These are phyloP conservation scores for Penicillium herquei DNA, from an alignment of 495 filamentous ascomycete species.

Conservation along the genomic window DNA sequence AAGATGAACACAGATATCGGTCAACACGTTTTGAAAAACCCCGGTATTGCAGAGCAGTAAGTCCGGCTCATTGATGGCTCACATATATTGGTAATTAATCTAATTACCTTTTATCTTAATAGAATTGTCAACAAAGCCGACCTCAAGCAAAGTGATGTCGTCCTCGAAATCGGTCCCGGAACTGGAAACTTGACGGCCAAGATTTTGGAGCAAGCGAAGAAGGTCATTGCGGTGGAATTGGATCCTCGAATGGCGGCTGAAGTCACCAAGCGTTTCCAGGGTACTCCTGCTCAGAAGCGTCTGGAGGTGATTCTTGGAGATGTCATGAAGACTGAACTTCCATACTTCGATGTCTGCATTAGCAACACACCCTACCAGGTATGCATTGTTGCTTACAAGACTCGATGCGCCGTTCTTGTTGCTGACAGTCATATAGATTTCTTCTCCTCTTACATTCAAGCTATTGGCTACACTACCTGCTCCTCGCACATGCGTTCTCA, in stretches of 20 bases:
- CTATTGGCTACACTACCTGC: conserved; percentile 76
- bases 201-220: conserved; percentile 83
- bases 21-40: conserved; percentile 96
- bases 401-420: not conserved
- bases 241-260: conserved; percentile 97
- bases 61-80: not conserved
- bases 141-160: conserved; percentile 84
- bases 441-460: conserved; percentile 85
- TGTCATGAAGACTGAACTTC: conserved; percentile 86
- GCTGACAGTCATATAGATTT: conserved; percentile 57
- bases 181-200: conserved; percentile 87
- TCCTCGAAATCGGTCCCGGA: conserved; percentile 74
- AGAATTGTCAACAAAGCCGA: conserved; percentile 82
- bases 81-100: not conserved
- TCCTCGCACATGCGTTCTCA: conserved; percentile 77
- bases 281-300: conserved; percentile 73
- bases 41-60: conserved; percentile 73
- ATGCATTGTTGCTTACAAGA: conserved; percentile 13
- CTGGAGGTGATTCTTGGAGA: conserved; percentile 87
- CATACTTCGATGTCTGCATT: conserved; percentile 88
- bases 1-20: conserved; percentile 80
- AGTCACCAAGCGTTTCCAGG: conserved; percentile 90
- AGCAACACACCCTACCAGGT: conserved; percentile 89
- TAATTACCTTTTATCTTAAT: not conserved
- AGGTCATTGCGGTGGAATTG: conserved; percentile 86